These are phyloP conservation scores for Akanthomyces uredinophilus DNA, from an alignment of 2,329 filamentous ascomycete genomes.

Conservation along the genomic window DNA sequence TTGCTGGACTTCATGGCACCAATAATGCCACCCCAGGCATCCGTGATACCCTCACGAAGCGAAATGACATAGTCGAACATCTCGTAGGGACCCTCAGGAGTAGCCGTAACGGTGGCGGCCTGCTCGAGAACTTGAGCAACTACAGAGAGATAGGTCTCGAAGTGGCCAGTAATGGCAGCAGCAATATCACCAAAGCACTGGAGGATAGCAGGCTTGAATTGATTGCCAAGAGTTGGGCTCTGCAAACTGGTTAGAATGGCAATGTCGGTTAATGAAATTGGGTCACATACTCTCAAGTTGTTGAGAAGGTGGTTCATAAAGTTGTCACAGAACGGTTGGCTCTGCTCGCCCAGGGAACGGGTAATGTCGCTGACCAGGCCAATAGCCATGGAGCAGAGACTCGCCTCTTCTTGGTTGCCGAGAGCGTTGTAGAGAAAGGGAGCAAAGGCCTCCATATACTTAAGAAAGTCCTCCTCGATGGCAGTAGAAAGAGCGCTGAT, in stretches of 20 bases:
- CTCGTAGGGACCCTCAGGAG: conserved; percentile 79
- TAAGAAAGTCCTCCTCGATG: conserved; percentile 85
- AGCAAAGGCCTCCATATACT: conserved; percentile 95
- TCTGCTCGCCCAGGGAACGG: conserved; percentile 80
- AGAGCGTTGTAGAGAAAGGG: conserved; percentile 93
- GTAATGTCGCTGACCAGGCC: conserved; percentile 96
- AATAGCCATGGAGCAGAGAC: conserved; percentile 93
- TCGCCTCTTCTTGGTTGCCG: conserved; percentile 90
- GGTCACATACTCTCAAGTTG: conserved; percentile 69
- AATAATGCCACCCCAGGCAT: conserved; percentile 97
- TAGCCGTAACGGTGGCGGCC: conserved; percentile 75
- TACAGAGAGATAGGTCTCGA: conserved; percentile 87
- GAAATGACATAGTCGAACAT: conserved; percentile 97
- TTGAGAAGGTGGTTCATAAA: conserved; percentile 98
- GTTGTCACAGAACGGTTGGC: conserved; percentile 90
- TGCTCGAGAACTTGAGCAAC: conserved; percentile 94
- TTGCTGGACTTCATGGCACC: conserved; percentile 81
- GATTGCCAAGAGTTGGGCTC: conserved; percentile 83
- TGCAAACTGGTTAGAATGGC: conserved; percentile 30
- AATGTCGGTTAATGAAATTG: not conserved
- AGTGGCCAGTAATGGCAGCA: conserved; percentile 83
- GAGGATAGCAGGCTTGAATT: conserved; percentile 96
- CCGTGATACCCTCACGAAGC: conserved; percentile 94
- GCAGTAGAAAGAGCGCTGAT: conserved; percentile 89
- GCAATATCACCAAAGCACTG: conserved; percentile 98